Evolutionary conservation across 805 yeast genomes (phyloP).

Genomic region (Myxozyma mucilagina): DNA sequence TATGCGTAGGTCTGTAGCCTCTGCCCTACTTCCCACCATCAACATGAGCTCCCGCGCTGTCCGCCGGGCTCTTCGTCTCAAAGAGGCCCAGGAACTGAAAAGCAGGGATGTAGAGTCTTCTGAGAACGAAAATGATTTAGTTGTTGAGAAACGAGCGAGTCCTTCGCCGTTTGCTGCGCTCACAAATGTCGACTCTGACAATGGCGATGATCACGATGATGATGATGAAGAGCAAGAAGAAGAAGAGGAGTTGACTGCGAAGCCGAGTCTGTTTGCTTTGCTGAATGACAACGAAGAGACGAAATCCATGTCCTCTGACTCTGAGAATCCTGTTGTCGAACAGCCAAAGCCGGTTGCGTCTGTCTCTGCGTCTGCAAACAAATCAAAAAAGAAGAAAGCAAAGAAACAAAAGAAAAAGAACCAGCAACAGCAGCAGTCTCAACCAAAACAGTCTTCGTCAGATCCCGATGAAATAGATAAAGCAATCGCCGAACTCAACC

Average conservation of each 20-base stretch:
- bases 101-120: neutral
- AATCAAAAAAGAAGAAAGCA: constrained; percentile 20
- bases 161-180: constrained; percentile 4
- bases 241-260: neutral
- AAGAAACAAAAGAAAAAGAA: constrained; percentile 24
- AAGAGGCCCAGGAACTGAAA: constrained; percentile 4
- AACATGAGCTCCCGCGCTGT: constrained; percentile 31
- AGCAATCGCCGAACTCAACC: constrained; percentile 26
- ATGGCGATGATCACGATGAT: neutral
- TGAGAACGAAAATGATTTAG: neutral
- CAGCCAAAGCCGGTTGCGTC: neutral
- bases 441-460: neutral
- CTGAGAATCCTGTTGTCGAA: neutral
- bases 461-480: constrained; percentile 26
- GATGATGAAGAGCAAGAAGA: constrained; percentile 9
- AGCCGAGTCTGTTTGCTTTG: constrained; percentile 19
- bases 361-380: neutral
- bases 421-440: neutral
- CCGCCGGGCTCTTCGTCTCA: constrained; percentile 24
- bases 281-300: constrained; percentile 16
- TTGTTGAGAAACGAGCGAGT: neutral
- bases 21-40: neutral
- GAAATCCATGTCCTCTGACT: neutral
- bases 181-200: too few relatives aligned
- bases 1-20: neutral